A percentile compares a stretch with the other conserved stretches of the same genome.
Evolutionary conservation across 2,329 filamentous ascomycete genomes (phyloP).

Genomic region (Xylariomycetidae sp.): DNA sequence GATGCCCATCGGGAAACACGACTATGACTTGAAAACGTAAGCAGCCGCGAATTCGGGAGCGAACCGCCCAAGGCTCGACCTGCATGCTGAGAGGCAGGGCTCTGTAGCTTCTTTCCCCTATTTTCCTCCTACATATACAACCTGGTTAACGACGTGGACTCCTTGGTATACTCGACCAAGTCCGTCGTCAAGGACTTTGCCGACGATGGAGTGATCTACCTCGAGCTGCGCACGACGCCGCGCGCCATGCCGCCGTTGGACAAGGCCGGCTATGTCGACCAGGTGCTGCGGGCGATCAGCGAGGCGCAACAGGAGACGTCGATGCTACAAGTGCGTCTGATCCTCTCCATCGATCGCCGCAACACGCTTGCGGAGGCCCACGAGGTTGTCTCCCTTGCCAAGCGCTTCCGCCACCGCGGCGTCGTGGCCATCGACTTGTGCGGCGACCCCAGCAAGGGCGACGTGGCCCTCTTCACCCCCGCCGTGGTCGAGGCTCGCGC

Average conservation of each 20-base stretch:
- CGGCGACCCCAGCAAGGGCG: slow-evolving; percentile 62
- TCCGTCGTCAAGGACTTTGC: slow-evolving; percentile 62
- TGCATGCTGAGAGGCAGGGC: no score
- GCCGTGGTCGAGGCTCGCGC: slow-evolving; percentile 53
- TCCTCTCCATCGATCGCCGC: slow-evolving; percentile 69
- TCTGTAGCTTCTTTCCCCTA: slow-evolving; percentile 65
- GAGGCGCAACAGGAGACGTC: slow-evolving; percentile 21
- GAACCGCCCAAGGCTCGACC: no score
- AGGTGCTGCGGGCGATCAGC: slow-evolving; percentile 59
- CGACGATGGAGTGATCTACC: slow-evolving; percentile 67
- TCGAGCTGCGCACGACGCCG: slow-evolving; percentile 77
- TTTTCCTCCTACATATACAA: slow-evolving; percentile 77
- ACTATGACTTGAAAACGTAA: slow-evolving; percentile 64
- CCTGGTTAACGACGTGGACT: slow-evolving; percentile 58
- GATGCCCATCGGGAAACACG: slow-evolving; percentile 65
- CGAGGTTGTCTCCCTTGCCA: slow-evolving; percentile 59
- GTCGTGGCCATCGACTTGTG: slow-evolving; percentile 71
- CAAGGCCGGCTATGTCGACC: slow-evolving; percentile 57
- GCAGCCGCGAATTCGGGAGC: not conserved
- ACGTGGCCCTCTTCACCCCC: slow-evolving; percentile 52
- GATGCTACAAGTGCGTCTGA: slow-evolving; percentile 56
- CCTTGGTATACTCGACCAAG: slow-evolving; percentile 56
- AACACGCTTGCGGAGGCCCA: slow-evolving; percentile 52
- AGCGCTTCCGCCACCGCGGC: slow-evolving; percentile 42
- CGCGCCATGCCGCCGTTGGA: slow-evolving; percentile 54